These are phyloP conservation scores for Aspergillus tamarii DNA, from an alignment of 2,329 filamentous ascomycete genomes.

Conservation along the genomic window DNA sequence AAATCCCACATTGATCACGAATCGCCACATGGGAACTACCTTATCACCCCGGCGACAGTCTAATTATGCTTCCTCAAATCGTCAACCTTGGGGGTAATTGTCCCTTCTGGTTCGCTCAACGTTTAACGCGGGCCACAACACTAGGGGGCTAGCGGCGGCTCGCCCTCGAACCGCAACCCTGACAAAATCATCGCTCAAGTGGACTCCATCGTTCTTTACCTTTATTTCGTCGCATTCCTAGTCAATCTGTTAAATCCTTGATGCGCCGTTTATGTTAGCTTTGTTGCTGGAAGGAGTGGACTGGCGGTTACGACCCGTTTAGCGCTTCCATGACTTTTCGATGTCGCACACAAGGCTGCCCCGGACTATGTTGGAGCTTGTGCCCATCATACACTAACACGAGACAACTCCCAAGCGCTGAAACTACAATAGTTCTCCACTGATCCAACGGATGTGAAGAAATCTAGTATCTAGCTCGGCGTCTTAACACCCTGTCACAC, in stretches of 20 bases:
- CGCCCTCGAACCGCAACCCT: slow-evolving; percentile 10
- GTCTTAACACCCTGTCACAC: slow-evolving; percentile 4
- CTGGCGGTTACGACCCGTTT: slow-evolving; percentile 4
- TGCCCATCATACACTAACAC: not conserved
- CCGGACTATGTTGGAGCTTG: slow-evolving; percentile 4
- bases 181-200: slow-evolving; percentile 5
- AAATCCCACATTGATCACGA: not conserved
- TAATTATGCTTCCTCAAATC: not conserved
- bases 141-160: slow-evolving; percentile 19
- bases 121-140: slow-evolving; percentile 23
- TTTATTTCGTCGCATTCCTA: not conserved
- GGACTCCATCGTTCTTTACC: not conserved
- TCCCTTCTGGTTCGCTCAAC: slow-evolving; percentile 21
- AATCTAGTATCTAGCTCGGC: not conserved
- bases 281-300: not conserved
- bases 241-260: not conserved
- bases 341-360: not conserved
- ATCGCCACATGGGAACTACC: not conserved
- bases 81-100: not conserved
- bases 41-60: not conserved
- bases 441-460: not conserved
- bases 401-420: not conserved
- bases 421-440: not conserved
- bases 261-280: not conserved
- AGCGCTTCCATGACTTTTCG: slow-evolving; percentile 4